Evolutionary conservation across 495 filamentous ascomycete species (phyloP).

Genomic region (Penicillium canariense): DNA sequence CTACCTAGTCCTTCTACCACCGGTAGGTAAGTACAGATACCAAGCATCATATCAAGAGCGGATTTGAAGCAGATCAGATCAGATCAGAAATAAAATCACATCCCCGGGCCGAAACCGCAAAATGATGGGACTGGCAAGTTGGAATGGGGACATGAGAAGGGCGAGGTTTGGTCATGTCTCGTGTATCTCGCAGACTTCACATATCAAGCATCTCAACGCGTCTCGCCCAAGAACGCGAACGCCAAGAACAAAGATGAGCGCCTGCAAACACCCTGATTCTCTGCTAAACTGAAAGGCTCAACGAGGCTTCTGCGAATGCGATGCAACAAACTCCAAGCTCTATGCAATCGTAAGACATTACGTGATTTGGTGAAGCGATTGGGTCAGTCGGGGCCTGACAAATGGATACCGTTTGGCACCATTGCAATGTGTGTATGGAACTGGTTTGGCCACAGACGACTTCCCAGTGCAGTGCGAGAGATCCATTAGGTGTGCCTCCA

Average conservation of each 20-base stretch:
- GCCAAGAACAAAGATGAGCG: constrained; percentile 1
- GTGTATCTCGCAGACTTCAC: neutral
- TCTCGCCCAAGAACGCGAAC: neutral
- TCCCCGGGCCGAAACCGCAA: neutral
- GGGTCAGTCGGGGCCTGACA: neutral
- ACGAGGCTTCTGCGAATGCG: constrained; percentile 25
- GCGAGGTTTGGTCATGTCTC: neutral
- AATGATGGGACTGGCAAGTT: neutral
- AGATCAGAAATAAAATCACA: neutral
- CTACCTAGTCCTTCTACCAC: neutral
- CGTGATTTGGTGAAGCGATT: constrained; percentile 12
- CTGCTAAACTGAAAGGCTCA: constrained; percentile 17
- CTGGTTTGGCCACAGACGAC: neutral
- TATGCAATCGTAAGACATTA: constrained; percentile 47
- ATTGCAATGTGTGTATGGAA: neutral
- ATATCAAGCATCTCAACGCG: neutral
- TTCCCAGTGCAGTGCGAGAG: neutral
- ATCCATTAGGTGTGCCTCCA: neutral
- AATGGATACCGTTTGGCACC: neutral
- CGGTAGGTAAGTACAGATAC: neutral
- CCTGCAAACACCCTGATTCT: constrained; percentile 24
- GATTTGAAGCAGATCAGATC: neutral
- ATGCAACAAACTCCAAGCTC: constrained; percentile 43
- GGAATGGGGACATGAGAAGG: neutral
- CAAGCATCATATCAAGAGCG: neutral